Percentiles rank a stretch among this genome's conserved stretches.
Evolutionary conservation across 2,329 filamentous ascomycete species (phyloP).

Genomic region (Capronia epimyces): DNA sequence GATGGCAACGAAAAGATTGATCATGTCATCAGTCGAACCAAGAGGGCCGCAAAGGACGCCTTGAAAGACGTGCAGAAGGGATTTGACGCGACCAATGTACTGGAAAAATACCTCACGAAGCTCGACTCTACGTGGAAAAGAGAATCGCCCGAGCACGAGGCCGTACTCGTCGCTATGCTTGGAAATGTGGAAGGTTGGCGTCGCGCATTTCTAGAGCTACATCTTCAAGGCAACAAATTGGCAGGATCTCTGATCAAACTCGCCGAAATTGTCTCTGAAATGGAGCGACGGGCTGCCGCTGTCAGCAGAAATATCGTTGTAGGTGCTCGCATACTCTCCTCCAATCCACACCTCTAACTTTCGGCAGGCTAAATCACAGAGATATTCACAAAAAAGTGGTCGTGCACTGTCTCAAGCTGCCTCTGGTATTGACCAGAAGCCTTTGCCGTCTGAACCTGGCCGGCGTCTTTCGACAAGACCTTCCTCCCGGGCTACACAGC

Average conservation of each 20-base stretch:
- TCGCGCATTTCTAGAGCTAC: conserved; percentile 69
- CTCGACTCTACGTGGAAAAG: conserved; percentile 59
- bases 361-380: conserved; percentile 15
- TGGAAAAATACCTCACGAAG: conserved; percentile 67
- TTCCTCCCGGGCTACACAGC: conserved; percentile 20
- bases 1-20: conserved; percentile 88
- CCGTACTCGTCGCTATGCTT: conserved; percentile 84
- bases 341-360: conserved; percentile 5
- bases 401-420: conserved; percentile 8
- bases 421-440: conserved; percentile 14
- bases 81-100: conserved; percentile 66
- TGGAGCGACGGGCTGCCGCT: conserved; percentile 76
- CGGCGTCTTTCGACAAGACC: conserved; percentile 10
- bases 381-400: conserved; percentile 9
- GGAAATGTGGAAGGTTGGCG: conserved; percentile 90
- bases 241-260: conserved; percentile 66
- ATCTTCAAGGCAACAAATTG: conserved; percentile 65
- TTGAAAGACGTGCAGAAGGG: conserved; percentile 75
- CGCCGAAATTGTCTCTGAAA: conserved; percentile 72
- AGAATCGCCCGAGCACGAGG: conserved; percentile 55
- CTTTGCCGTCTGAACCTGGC: conserved; percentile 19
- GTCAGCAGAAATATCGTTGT: conserved; percentile 56
- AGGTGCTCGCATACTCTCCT: neutral
- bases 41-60: conserved; percentile 67
- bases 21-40: conserved; percentile 76